Conservation (phyloP, 2,329 filamentous ascomycete species). For the Epichloe gansuensis region DNA sequence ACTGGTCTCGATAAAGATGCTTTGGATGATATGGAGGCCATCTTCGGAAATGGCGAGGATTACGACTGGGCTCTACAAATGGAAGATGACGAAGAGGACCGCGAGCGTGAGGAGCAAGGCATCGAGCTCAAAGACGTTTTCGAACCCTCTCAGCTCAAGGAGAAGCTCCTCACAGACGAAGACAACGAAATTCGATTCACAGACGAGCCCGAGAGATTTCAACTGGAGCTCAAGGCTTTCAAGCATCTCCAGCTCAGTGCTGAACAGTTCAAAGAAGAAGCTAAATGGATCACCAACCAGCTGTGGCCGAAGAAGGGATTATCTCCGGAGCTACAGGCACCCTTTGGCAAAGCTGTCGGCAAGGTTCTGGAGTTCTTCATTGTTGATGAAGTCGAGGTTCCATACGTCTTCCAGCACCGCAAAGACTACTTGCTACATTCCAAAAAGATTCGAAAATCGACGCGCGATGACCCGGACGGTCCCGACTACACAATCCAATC, state of each 20-base stretch:
- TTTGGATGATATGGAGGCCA: conserved; percentile 88
- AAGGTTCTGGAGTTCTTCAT: conserved; percentile 95
- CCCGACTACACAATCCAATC: conserved; percentile 64
- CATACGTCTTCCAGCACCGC: conserved; percentile 95
- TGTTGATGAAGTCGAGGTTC: conserved; percentile 85
- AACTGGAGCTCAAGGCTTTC: conserved; percentile 81
- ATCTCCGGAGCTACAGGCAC: conserved; percentile 56
- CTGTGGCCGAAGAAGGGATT: conserved; percentile 81
- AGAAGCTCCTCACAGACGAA: conserved; percentile 89
- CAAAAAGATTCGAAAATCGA: conserved; percentile 51
- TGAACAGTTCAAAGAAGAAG: conserved; percentile 82
- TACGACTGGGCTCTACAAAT: conserved; percentile 89
- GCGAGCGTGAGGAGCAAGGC: conserved; percentile 65
- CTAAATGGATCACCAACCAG: conserved; percentile 79
- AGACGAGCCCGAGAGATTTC: conserved; percentile 89
- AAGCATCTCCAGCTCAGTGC: conserved; percentile 66
- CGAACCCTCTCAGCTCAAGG: conserved; percentile 85
- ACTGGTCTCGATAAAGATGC: conserved; percentile 83
- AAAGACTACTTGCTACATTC: conserved; percentile 96
- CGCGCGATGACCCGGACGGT: conserved; percentile 53
- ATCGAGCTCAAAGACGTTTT: conserved; percentile 96
- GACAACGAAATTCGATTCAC: conserved; percentile 81
- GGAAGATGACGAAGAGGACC: conserved; percentile 74
- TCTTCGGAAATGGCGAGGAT: conserved; percentile 90
- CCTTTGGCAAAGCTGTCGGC: conserved; percentile 76